Evolutionary conservation across 2,329 filamentous ascomycete genomes (phyloP).

Genomic region (Tolypocladium album): DNA sequence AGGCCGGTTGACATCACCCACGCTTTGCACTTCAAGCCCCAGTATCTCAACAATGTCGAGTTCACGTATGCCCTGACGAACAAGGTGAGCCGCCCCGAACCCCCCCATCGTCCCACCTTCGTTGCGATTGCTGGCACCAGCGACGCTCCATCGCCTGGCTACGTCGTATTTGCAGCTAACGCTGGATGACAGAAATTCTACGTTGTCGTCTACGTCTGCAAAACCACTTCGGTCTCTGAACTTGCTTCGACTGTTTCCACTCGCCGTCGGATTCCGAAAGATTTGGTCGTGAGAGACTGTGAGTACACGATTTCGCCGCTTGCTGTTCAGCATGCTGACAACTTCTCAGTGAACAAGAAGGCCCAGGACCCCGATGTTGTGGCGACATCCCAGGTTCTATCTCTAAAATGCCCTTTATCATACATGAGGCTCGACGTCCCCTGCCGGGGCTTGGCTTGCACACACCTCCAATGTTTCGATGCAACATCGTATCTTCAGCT

Average conservation of each 20-base stretch:
- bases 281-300: conserved; percentile 78
- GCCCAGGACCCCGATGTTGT: conserved; percentile 83
- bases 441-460: conserved; percentile 68
- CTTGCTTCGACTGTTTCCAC: conserved; percentile 58
- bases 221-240: conserved; percentile 57
- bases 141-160: background rate
- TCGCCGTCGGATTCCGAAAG: conserved; percentile 65
- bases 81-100: conserved; percentile 50
- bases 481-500: conserved; percentile 84
- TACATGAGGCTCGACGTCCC: conserved; percentile 73
- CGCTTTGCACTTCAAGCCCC: conserved; percentile 57
- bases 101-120: background rate
- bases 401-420: conserved; percentile 84
- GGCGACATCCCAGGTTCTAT: conserved; percentile 78
- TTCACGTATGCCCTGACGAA: conserved; percentile 88
- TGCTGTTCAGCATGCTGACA: background rate
- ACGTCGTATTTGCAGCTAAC: conserved; percentile 7
- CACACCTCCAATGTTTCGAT: conserved; percentile 92
- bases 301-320: conserved; percentile 22
- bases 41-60: conserved; percentile 66
- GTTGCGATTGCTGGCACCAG: too few relatives aligned
- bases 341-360: conserved; percentile 57
- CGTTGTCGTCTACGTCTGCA: conserved; percentile 65
- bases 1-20: conserved; percentile 85
- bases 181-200: conserved; percentile 52